Percentiles rank a stretch among this genome's conserved stretches.
Conservation (phyloP, 2,329 filamentous ascomycete species). For the Cladosporium sp. region DNA sequence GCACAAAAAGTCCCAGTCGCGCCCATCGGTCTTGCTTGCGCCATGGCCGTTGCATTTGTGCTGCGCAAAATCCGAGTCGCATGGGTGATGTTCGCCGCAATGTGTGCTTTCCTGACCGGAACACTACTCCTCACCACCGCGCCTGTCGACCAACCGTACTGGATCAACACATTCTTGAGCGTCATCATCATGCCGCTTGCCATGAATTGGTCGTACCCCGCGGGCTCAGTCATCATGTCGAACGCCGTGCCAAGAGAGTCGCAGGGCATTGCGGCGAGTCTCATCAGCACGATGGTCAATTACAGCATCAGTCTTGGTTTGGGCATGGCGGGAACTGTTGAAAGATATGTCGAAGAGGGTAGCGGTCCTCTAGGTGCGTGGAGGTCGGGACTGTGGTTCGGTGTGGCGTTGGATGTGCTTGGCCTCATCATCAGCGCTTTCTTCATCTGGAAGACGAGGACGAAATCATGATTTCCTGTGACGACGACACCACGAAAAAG, state of each 20-base stretch:
- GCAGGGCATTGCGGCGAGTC: slow-evolving; percentile 50
- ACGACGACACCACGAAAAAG: background rate
- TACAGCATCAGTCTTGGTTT: slow-evolving; percentile 64
- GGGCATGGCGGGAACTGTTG: slow-evolving; percentile 61
- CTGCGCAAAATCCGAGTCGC: slow-evolving; percentile 34
- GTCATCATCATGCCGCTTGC: slow-evolving; percentile 50
- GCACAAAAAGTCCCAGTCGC: slow-evolving; percentile 34
- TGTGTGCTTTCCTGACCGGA: slow-evolving; percentile 40
- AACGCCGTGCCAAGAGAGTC: slow-evolving; percentile 46
- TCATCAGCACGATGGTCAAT: slow-evolving; percentile 64
- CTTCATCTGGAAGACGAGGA: slow-evolving; percentile 19
- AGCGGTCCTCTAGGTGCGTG: slow-evolving; percentile 30
- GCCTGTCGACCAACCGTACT: slow-evolving; percentile 57
- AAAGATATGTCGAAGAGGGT: slow-evolving; percentile 38
- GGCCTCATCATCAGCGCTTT: slow-evolving; percentile 25
- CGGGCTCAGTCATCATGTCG: slow-evolving; percentile 57
- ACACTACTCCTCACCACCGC: slow-evolving; percentile 40
- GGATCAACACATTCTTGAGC: slow-evolving; percentile 59
- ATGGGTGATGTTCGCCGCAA: slow-evolving; percentile 36
- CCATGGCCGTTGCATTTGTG: slow-evolving; percentile 34
- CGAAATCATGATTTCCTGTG: background rate
- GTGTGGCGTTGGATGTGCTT: slow-evolving; percentile 30
- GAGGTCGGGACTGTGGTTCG: slow-evolving; percentile 39
- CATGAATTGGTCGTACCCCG: slow-evolving; percentile 65
- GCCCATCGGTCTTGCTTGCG: slow-evolving; percentile 33